Conservation (phyloP, 352 stramenopile species). For the Phytophthora kernoviae region DNA sequence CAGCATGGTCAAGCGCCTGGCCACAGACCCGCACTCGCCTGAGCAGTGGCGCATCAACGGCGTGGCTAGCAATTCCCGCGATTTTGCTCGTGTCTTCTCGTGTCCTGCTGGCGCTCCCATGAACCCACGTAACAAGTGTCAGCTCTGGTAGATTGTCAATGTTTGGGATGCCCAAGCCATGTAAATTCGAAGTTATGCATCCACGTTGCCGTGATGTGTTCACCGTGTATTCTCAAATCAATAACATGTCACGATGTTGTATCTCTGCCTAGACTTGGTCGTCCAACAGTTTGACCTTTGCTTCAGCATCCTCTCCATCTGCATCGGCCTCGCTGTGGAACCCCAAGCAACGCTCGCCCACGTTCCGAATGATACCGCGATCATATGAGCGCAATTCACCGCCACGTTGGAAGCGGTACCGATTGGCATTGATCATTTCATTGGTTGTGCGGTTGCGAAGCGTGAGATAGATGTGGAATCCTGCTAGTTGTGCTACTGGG, state of each 20-base stretch:
- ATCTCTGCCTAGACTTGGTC: conserved; percentile 17
- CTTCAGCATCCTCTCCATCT: conserved; percentile 20
- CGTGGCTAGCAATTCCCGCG: conserved; percentile 73
- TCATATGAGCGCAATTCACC: conserved; percentile 49
- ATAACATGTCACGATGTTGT: conserved; percentile 14
- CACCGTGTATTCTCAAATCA: conserved; percentile 20
- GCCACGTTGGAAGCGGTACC: conserved; percentile 56
- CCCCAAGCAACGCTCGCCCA: conserved; percentile 46
- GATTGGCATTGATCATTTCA: conserved; percentile 73
- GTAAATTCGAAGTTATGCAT: too few relatives aligned
- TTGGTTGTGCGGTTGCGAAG: conserved; percentile 80
- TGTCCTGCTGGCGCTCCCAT: conserved; percentile 62
- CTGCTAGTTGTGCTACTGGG: conserved; percentile 54
- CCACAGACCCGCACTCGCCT: conserved; percentile 68
- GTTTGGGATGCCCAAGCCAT: not conserved
- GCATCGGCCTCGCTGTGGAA: conserved; percentile 10
- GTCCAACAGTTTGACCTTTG: conserved; percentile 31
- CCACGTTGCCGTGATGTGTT: not conserved
- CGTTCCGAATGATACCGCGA: conserved; percentile 48
- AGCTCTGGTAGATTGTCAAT: conserved; percentile 62
- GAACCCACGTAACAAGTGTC: conserved; percentile 73
- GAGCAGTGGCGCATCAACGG: conserved; percentile 81
- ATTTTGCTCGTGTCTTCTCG: conserved; percentile 68
- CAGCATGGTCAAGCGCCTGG: conserved; percentile 50
- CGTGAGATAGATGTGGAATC: conserved; percentile 81